phyloP scores from a whole-genome alignment of 768 basidiomycete species.

The Strobilomyces confusus region DNA sequence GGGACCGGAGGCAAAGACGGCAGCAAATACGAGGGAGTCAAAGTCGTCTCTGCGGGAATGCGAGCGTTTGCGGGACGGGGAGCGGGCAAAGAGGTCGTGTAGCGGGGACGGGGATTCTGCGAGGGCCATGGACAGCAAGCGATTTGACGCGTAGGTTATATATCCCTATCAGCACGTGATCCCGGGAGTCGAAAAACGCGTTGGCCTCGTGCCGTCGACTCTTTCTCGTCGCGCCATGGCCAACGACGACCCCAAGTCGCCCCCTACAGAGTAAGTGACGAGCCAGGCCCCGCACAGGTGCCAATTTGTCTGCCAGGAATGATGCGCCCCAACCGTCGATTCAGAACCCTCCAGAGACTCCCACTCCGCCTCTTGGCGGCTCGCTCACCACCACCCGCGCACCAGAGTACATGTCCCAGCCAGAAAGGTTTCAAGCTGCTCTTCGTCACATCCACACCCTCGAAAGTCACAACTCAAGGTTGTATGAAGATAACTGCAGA shows the following conservation, averaged over 20 bases:
- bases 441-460: constrained; percentile 33
- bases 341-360: constrained; percentile 2
- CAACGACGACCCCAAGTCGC: constrained; percentile 2
- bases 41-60: constrained; percentile 64
- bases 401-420: constrained; percentile 40
- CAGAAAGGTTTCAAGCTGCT: constrained; percentile 17
- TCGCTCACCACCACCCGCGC: constrained; percentile 37
- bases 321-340: not conserved
- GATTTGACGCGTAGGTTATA: constrained; percentile 4
- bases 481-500: constrained; percentile 39
- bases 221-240: constrained; percentile 4
- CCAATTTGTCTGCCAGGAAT: constrained; percentile 6
- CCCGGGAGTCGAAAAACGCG: not conserved
- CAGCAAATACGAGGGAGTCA: constrained; percentile 76
- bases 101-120: constrained; percentile 36
- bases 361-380: constrained; percentile 1
- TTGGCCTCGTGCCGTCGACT: constrained; percentile 7
- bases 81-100: constrained; percentile 61
- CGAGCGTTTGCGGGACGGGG: constrained; percentile 38
- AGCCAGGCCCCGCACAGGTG: not conserved
- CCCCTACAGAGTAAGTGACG: constrained; percentile 11
- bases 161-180: not conserved
- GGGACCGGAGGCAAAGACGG: constrained; percentile 68
- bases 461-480: constrained; percentile 27
- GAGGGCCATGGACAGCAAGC: constrained; percentile 19